A percentile compares a stretch with the other conserved stretches of the same genome.
Evolutionary conservation across 2,329 filamentous ascomycete genomes (phyloP).

Genomic region (Endothia cerciana): DNA sequence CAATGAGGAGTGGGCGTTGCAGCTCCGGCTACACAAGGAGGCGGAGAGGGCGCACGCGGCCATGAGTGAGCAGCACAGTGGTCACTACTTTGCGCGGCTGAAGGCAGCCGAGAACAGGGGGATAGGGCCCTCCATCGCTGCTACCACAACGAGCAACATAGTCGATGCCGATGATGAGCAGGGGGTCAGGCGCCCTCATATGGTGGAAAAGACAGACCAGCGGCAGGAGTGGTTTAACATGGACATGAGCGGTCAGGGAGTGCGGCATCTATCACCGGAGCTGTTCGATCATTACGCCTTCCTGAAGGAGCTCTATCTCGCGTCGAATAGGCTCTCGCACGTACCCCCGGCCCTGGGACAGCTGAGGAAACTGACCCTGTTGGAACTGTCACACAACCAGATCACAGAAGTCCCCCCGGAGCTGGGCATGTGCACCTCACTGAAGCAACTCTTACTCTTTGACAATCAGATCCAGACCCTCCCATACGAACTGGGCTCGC

Average conservation of each 20-base stretch:
- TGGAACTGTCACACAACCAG: slow-evolving; percentile 90
- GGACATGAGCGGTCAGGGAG: slow-evolving; percentile 93
- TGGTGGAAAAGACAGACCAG: slow-evolving; percentile 67
- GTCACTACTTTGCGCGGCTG: slow-evolving; percentile 72
- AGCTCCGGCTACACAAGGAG: slow-evolving; percentile 79
- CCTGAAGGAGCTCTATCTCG: slow-evolving; percentile 88
- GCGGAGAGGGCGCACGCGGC: slow-evolving; percentile 72
- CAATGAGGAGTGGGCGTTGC: slow-evolving; percentile 83
- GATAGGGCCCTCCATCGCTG: slow-evolving; percentile 58
- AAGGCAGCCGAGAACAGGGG: slow-evolving; percentile 73
- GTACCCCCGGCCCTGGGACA: slow-evolving; percentile 83
- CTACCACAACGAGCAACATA: slow-evolving; percentile 52
- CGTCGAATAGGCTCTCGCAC: slow-evolving; percentile 83
- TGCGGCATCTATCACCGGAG: slow-evolving; percentile 77
- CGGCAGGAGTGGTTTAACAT: slow-evolving; percentile 90
- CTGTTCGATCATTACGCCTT: slow-evolving; percentile 86
- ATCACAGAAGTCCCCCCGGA: slow-evolving; percentile 82
- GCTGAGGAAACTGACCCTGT: slow-evolving; percentile 76
- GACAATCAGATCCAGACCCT: slow-evolving; percentile 86
- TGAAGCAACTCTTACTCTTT: slow-evolving; percentile 84
- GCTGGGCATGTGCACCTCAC: slow-evolving; percentile 93
- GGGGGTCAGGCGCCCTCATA: slow-evolving; percentile 64
- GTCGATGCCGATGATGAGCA: slow-evolving; percentile 58
- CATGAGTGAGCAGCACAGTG: slow-evolving; percentile 69
- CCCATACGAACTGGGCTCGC: slow-evolving; percentile 83